These are phyloP conservation scores for Microbotryum violaceum DNA, from an alignment of 1,284 basidiomycete species.

Conservation along the genomic window DNA sequence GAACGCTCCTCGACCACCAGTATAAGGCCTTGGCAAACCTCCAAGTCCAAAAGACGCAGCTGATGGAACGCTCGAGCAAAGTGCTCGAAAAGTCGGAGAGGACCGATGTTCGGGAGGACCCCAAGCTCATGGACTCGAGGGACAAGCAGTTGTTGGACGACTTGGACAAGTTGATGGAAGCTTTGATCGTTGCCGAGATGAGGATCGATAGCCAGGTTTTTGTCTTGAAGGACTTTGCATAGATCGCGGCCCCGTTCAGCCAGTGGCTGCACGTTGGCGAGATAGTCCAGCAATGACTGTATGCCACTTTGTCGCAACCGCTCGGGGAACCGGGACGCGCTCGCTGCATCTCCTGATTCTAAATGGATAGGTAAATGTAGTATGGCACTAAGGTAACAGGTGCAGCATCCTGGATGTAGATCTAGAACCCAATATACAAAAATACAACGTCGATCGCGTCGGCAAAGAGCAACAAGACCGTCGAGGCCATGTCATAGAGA, in stretches of 20 bases:
- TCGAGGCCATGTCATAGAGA: too few species aligned
- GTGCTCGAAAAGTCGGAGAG: constrained; percentile 64
- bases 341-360: too few species aligned
- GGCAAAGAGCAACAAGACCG: too few species aligned
- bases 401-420: too few species aligned
- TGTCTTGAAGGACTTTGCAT: constrained; percentile 24
- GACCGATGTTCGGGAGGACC: constrained; percentile 66
- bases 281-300: too few species aligned
- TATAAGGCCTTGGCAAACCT: constrained; percentile 87
- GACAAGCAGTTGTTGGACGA: constrained; percentile 57
- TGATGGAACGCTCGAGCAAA: constrained; percentile 57
- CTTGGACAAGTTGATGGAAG: constrained; percentile 53
- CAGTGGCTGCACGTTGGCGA: too few species aligned
- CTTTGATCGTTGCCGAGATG: constrained; percentile 64
- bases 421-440: too few species aligned
- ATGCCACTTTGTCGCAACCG: too few species aligned
- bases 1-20: constrained; percentile 61
- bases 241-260: not conserved
- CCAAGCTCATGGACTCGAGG: constrained; percentile 55
- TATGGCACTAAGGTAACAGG: too few species aligned
- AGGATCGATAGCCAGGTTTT: constrained; percentile 45
- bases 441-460: too few species aligned
- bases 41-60: constrained; percentile 60
- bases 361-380: too few species aligned
- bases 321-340: too few species aligned